Base-by-base conservation (phyloP, 257 asterid species). In the Solanum clarkiae region DNA sequence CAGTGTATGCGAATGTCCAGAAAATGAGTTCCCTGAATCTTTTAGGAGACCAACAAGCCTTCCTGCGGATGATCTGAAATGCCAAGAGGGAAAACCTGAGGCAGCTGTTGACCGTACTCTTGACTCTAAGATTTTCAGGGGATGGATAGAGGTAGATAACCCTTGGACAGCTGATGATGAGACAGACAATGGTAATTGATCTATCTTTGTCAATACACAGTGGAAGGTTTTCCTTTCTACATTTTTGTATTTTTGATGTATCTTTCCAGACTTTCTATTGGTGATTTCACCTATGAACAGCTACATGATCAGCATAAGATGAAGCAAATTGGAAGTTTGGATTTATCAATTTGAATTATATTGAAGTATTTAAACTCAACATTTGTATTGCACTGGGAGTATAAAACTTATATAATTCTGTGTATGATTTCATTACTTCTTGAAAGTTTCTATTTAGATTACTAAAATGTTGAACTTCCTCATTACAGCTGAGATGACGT, bases 131-230 rank as follows among this genome's bases (percentile, higher is more conserved):
- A 97, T 91, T 88, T 94, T 95, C 86, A 90, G 93, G 86, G 99
- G 99, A 54, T 95, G 99, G 99, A 86, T 92, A 9, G 98, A 90
- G 87, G 97, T 93, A 57, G 99, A 95, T 88, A 94, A 95, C 88
- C 98, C 99, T 14, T 95, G 99, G 99, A 95, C 99, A 85, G 81
- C 89, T 51, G 99, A 95, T 42, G 99, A 95, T 36, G 99, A 95
- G 89, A 94, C 97, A 80, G 99, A 94, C 84, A 95, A 93, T 87
- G 93, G 99, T 95, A 95, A 89, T 69, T 87, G 26, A 47, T 83
- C 24, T 53, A 57, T 71, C 80, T 85, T 79, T 86, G 15, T 83
- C 80, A 47, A 44, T 82, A 74, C 84, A 17, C 55, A 40, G 29
- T 85, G 29, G 24, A 60, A 49, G 22, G 57, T 14, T 75, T 47